Base-by-base conservation (phyloP, 2,329 filamentous ascomycete genomes). In the Hymenotorrendiella dingleyae region DNA sequence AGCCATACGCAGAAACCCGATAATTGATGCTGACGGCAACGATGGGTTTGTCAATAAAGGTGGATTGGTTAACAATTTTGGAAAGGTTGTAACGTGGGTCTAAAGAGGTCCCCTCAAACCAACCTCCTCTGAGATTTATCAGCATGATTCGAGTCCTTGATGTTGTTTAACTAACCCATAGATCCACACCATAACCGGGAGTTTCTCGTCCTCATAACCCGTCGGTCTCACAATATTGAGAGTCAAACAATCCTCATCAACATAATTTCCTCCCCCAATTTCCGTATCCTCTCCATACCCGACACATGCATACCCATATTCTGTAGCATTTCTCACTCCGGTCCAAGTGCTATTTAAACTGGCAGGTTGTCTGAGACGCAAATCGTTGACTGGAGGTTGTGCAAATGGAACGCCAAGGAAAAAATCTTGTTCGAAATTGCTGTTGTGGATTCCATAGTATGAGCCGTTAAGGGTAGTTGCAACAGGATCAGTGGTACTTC, bases 161-260 rank as follows among this genome's bases (percentile, higher is more conserved):
- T n/a, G n/a, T n/a, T n/a, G n/a, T n/a, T n/a, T n/a, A n/a, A n/a
- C n/a, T n/a, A n/a, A n/a, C n/a, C 68, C 68, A 36, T 66, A 62
- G 7, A 71, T 62, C 63, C 66, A 72, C n/a, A 71, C 57, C 27
- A 70, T 47, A 14, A 71, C 68, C 4, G 69, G 57, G 28, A 66
- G 69, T 27, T 61, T 58, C 16, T 43, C 40, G 3, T 56, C 56
- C 4, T 56, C 52, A 3, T 50, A 52, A 28, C 61, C 54, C n/a
- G 59, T 47, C 19, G 60, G 45, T 4, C 62, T 53, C 64, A 63
- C 67, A 11, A 67, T 52, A 39, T 68, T 67, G 17, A 68, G 40
- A 3, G 57, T 59, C 4, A 68, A 46, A 37, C 63, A 68, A 42
- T 68, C 65, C 41, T 67, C 64, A 16, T 38, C 11, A 10, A 19